Conservation (phyloP, 2,329 filamentous ascomycete genomes). For the Fonsecaea pedrosoi region DNA sequence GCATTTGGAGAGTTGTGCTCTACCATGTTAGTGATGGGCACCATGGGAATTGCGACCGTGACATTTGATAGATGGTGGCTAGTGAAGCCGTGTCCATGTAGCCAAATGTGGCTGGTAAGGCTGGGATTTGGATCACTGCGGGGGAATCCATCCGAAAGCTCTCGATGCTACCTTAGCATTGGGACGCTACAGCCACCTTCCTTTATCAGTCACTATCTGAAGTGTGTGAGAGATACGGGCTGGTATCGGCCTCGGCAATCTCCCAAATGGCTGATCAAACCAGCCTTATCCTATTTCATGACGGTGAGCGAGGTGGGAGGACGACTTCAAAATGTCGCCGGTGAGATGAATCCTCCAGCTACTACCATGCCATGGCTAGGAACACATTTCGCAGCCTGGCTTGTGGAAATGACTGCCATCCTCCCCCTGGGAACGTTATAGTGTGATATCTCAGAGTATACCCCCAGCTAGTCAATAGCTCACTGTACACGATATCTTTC, state of each 20-base stretch:
- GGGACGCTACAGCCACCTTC: slow-evolving; percentile 21
- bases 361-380: not conserved
- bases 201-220: slow-evolving; percentile 5
- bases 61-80: slow-evolving; percentile 16
- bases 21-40: slow-evolving; percentile 7
- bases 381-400: not conserved
- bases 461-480: not conserved
- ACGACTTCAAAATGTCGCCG: not conserved
- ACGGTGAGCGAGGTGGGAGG: not conserved
- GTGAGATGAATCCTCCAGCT: not conserved
- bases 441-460: not conserved
- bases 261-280: not conserved
- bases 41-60: slow-evolving; percentile 19
- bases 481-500: not conserved
- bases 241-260: not conserved
- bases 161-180: slow-evolving; percentile 23
- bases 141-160: not conserved
- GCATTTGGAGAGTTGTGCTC: not conserved
- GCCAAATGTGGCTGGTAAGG: slow-evolving; percentile 7
- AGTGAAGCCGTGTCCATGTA: not conserved
- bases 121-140: not conserved
- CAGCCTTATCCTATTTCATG: slow-evolving; percentile 1
- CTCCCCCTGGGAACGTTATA: not conserved
- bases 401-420: not conserved
- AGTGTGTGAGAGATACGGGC: slow-evolving; percentile 1